Evolutionary conservation across 495 filamentous ascomycete species (phyloP).

Genomic region (Neohortaea acidophila): DNA sequence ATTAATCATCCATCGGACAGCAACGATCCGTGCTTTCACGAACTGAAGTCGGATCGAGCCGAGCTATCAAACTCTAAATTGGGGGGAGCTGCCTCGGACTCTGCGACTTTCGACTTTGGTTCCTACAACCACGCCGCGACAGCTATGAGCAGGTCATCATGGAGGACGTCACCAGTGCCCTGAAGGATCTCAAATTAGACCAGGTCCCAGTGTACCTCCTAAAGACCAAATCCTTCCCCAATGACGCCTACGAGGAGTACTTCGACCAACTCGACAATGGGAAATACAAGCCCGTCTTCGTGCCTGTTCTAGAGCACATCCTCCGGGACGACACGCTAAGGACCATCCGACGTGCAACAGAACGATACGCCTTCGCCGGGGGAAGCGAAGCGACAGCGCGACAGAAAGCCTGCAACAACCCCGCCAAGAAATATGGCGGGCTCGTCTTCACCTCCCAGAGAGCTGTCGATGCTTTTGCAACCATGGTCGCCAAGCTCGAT

Average conservation of each 20-base stretch:
- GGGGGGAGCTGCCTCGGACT: no score
- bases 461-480: conserved; percentile 71
- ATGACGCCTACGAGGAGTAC: conserved; percentile 63
- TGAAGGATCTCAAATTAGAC: conserved; percentile 9
- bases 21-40: conserved; percentile 6
- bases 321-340: conserved; percentile 35
- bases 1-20: neutral
- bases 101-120: no score
- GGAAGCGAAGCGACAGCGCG: conserved; percentile 9
- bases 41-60: no score
- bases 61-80: no score
- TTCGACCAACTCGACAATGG: conserved; percentile 38
- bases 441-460: conserved; percentile 90
- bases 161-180: conserved; percentile 9
- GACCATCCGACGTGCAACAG: conserved; percentile 10
- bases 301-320: conserved; percentile 71
- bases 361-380: conserved; percentile 19
- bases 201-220: conserved; percentile 55
- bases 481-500: conserved; percentile 37
- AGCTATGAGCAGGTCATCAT: conserved; percentile 3
- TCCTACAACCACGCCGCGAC: neutral
- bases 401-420: conserved; percentile 8
- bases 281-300: conserved; percentile 49
- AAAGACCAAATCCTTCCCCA: conserved; percentile 68
- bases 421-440: conserved; percentile 49